Conservation (phyloP, 495 filamentous ascomycete species). For the Penicilliopsis zonata region DNA sequence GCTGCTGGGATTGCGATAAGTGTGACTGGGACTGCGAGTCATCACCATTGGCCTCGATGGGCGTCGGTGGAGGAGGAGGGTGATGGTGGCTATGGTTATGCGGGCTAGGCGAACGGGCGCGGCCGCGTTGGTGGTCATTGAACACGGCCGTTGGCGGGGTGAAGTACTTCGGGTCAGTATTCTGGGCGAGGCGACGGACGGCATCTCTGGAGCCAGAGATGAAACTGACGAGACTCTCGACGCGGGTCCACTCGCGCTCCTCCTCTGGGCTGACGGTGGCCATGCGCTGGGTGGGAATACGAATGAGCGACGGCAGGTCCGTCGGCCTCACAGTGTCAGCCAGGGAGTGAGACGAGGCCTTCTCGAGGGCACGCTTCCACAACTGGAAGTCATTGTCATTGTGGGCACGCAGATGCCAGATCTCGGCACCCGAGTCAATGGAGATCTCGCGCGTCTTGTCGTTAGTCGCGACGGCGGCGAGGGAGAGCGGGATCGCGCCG, state of each 20-base stretch:
- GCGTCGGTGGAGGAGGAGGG: conserved; percentile 9
- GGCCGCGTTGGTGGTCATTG: conserved; percentile 11
- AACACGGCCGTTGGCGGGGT: conserved; percentile 9
- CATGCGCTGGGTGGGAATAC: conserved; percentile 15
- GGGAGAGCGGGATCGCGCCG: conserved; percentile 80
- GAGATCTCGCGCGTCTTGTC: conserved; percentile 82
- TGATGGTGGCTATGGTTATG: no score
- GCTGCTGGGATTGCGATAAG: no score
- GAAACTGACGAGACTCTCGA: conserved; percentile 69
- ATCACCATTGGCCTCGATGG: conserved; percentile 8
- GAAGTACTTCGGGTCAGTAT: conserved; percentile 59
- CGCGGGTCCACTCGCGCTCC: conserved; percentile 72
- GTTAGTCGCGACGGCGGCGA: conserved; percentile 84
- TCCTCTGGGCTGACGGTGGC: conserved; percentile 32
- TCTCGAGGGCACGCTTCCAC: conserved; percentile 79
- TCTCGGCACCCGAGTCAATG: conserved; percentile 90
- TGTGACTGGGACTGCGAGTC: conserved; percentile 27
- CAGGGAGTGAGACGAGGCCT: conserved; percentile 40
- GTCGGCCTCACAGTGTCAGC: conserved; percentile 13
- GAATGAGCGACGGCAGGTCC: conserved; percentile 17
- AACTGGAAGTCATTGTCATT: conserved; percentile 73
- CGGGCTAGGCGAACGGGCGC: conserved; percentile 30
- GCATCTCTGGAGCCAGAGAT: conserved; percentile 84
- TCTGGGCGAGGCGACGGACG: conserved; percentile 68
- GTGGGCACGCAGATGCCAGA: conserved; percentile 87